Percentiles rank a stretch among this genome's conserved stretches.
phyloP scores from a whole-genome alignment of 345 rosid species.

The Rhodamnia rubescens region DNA sequence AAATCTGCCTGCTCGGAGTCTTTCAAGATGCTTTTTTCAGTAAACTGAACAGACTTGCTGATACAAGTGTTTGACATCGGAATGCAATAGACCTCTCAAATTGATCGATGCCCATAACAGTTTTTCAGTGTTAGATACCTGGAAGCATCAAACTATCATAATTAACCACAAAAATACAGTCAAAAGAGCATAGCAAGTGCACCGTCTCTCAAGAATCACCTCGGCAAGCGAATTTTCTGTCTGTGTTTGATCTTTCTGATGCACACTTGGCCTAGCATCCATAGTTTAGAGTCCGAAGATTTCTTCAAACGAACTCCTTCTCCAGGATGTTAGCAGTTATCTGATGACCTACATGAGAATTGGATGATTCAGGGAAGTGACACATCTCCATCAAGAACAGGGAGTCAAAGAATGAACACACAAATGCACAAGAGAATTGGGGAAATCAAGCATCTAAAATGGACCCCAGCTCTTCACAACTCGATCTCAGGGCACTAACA shows the following conservation, averaged over 20 bases:
- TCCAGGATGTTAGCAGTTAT: neutral
- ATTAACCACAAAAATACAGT: neutral
- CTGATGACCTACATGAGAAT: neutral
- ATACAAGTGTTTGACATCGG: slow-evolving; percentile 49
- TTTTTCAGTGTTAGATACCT: slow-evolving; percentile 62
- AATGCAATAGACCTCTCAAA: slow-evolving; percentile 38
- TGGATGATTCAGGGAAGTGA: neutral
- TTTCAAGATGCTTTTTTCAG: slow-evolving; percentile 43
- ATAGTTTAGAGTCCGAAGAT: neutral
- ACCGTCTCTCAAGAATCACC: neutral
- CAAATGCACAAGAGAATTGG: neutral
- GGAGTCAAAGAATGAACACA: neutral
- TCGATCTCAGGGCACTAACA: neutral
- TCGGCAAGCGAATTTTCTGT: neutral
- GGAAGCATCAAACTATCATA: neutral
- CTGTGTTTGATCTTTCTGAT: neutral
- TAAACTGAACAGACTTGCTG: slow-evolving; percentile 45
- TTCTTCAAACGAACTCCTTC: neutral
- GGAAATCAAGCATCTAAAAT: neutral
- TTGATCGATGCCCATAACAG: slow-evolving; percentile 50
- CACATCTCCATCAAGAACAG: neutral
- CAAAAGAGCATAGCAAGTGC: neutral
- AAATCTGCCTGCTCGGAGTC: slow-evolving; percentile 41
- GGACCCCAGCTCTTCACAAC: neutral
- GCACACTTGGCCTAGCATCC: neutral